These are phyloP conservation scores for Hypoxylon sp. DNA, from an alignment of 2,329 filamentous ascomycete genomes.

Conservation along the genomic window DNA sequence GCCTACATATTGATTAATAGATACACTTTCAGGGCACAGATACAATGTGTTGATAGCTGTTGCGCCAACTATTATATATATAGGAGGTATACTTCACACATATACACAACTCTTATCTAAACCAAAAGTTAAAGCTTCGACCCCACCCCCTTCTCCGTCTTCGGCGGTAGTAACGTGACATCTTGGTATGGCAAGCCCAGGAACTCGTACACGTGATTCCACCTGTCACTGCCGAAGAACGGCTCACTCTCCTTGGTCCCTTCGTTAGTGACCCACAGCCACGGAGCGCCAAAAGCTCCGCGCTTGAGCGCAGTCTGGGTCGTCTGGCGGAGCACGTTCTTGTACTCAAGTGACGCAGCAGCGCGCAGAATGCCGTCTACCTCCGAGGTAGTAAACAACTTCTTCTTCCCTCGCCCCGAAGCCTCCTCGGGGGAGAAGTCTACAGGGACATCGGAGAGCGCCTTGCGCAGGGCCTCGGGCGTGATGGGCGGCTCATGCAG, in stretches of 20 bases:
- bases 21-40: not conserved
- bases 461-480: conserved; percentile 30
- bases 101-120: conserved; percentile 1
- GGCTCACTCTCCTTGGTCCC: conserved; percentile 73
- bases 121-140: conserved; percentile 54
- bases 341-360: conserved; percentile 63
- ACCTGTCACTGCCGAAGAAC: conserved; percentile 84
- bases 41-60: not conserved
- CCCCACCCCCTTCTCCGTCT: conserved; percentile 39
- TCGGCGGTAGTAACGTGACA: conserved; percentile 60
- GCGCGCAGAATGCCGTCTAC: conserved; percentile 70
- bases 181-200: conserved; percentile 73
- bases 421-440: not conserved
- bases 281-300: conserved; percentile 84
- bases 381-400: conserved; percentile 67
- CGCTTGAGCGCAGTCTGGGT: conserved; percentile 74
- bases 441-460: conserved; percentile 39
- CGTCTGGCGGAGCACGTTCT: conserved; percentile 64
- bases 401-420: conserved; percentile 37
- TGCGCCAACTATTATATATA: not conserved
- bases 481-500: conserved; percentile 45
- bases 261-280: conserved; percentile 76
- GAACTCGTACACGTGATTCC: conserved; percentile 78
- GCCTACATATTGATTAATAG: conserved; percentile 16
- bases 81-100: not conserved